phyloP scores from a whole-genome alignment of 331 rosid species.

The Telfairia occidentalis region DNA sequence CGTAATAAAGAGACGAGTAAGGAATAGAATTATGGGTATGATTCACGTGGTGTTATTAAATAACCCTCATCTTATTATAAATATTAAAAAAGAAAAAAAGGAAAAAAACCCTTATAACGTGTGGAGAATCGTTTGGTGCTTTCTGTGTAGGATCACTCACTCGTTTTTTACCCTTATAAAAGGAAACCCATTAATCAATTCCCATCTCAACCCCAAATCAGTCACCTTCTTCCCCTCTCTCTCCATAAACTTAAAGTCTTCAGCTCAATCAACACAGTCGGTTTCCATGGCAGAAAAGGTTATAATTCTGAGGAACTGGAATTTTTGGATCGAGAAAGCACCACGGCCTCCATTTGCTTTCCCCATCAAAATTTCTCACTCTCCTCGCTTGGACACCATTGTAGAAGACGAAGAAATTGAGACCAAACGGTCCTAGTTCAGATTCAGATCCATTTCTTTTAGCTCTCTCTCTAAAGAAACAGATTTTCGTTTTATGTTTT shows the following conservation, averaged over 20 bases:
- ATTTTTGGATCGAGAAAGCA: not conserved
- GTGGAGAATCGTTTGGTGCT: not conserved
- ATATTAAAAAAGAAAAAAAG: too few species aligned
- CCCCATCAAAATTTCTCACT: not conserved
- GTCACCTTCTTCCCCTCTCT: not conserved
- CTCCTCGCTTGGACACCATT: not conserved
- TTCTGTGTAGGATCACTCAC: not conserved
- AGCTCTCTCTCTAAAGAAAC: too few species aligned
- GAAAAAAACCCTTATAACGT: not conserved
- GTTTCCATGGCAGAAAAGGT: not conserved
- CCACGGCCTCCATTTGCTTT: not conserved
- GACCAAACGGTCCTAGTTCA: not conserved
- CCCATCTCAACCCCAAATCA: not conserved
- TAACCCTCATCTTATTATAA: too few species aligned
- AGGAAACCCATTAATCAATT: not conserved
- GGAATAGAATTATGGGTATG: not conserved
- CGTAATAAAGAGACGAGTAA: not conserved
- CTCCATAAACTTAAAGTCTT: not conserved
- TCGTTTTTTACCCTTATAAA: not conserved
- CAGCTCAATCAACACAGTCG: not conserved
- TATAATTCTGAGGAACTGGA: not conserved
- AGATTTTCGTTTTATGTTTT: not conserved
- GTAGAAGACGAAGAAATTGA: not conserved
- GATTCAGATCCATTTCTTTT: not conserved
- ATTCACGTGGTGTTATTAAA: not conserved